Base-by-base conservation (phyloP, 352 stramenopile species). In the Phytophthora vignae region DNA sequence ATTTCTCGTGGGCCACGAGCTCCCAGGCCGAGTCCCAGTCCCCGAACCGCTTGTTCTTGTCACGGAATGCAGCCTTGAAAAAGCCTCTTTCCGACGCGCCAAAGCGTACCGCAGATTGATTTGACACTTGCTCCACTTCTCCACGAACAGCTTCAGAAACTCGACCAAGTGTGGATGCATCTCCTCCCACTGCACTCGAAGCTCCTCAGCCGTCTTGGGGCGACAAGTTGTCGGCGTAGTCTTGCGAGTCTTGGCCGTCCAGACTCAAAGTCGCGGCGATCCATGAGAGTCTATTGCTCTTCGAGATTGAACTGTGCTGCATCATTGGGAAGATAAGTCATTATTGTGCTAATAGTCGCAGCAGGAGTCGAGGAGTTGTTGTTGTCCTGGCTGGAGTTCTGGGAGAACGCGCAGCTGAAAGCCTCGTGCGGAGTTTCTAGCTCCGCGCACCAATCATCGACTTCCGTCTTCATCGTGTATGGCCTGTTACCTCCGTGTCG, bases 1-100 rank as follows among this genome's bases (percentile, higher is more conserved):
- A 48, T 17, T 48, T 48, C 15, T 48, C 40, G 40, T 72, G 65
- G 31, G n/a, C 55, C 17, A 58, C 22, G 40, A 72, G 57, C 21
- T 63, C 25, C 25, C 56, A 48, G 11, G 40, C 40, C 11, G 40
- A n/a, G 10, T 14, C 40, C 40, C 11, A 48, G 40, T 63, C 60
- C 65, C 58, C 14, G 31, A 72, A 71, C 11, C 40, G 3, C 12
- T 14, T 48, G 21, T 33, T 55, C 50, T 60, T 67, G 31, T 6
- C 40, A 48, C 40, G 40, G 40, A n/a, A 15, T 1, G 40, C 40
- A 48, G 15, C 15, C 40, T 50, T 60, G n/a, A 22, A 15, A 67
- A 60, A 11, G 62, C 62, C n/a, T 57, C 40, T 19, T 31, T 22
- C 21, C 57, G 3, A 2, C 25, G 27, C 4, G 11, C 15, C 19